Percentiles rank a stretch among this genome's conserved stretches.
These are phyloP conservation scores for Lentinula guzmanii DNA, from an alignment of 768 basidiomycete genomes.

Conservation along the genomic window DNA sequence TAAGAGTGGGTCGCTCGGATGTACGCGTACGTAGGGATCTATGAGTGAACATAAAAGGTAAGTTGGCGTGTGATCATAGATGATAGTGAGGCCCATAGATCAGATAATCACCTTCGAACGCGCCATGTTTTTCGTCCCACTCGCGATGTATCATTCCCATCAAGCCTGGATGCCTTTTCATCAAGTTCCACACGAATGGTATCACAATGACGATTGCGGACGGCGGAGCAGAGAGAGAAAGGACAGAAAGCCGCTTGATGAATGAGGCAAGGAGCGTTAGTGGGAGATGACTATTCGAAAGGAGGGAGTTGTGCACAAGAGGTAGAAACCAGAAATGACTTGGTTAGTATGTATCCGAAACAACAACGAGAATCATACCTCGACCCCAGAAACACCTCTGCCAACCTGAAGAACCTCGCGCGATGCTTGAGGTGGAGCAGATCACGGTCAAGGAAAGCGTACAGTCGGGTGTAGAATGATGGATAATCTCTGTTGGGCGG, in stretches of 20 bases:
- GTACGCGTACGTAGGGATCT: constrained; percentile 65
- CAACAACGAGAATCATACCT: constrained; percentile 49
- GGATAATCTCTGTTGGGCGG: constrained; percentile 76
- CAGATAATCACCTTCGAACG: constrained; percentile 24
- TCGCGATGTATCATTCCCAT: constrained; percentile 89
- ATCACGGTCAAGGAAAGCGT: constrained; percentile 82
- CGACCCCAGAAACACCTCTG: constrained; percentile 87
- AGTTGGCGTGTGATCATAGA: background rate
- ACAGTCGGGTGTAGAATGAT: constrained; percentile 88
- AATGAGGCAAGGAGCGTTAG: constrained; percentile 91
- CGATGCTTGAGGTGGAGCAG: constrained; percentile 90
- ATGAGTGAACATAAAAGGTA: background rate
- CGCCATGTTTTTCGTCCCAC: constrained; percentile 23
- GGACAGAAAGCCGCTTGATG: constrained; percentile 81
- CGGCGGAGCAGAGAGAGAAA: constrained; percentile 83
- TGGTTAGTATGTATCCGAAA: background rate
- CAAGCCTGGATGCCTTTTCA: constrained; percentile 86
- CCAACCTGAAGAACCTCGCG: constrained; percentile 90
- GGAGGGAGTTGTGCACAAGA: too few species aligned
- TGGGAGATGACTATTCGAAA: constrained; percentile 62
- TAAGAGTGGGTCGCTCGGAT: constrained; percentile 60
- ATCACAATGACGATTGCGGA: constrained; percentile 87
- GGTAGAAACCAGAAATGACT: too few species aligned
- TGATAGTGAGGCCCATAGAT: too few species aligned
- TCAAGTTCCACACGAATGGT: constrained; percentile 90